A percentile compares a stretch with the other conserved stretches of the same genome.
These are phyloP conservation scores for Colletotrichum musae DNA, from an alignment of 2,329 filamentous ascomycete species.

Conservation along the genomic window DNA sequence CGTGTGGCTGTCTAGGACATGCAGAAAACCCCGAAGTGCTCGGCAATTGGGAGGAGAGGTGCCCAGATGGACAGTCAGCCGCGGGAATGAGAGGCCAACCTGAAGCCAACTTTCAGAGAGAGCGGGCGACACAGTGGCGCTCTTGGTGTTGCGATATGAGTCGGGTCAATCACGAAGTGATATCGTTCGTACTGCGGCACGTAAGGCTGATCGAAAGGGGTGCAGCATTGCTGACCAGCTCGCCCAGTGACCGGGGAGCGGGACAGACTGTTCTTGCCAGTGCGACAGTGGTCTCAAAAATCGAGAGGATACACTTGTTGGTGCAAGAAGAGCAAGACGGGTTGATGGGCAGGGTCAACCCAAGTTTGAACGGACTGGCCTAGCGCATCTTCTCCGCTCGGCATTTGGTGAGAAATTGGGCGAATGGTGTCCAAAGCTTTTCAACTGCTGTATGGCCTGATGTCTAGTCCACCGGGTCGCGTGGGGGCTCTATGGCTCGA, in stretches of 20 bases:
- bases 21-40: background rate
- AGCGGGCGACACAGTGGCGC: background rate
- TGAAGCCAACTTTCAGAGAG: background rate
- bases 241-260: background rate
- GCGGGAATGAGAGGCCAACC: background rate
- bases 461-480: conserved; percentile 7
- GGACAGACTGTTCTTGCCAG: too few species aligned
- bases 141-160: background rate
- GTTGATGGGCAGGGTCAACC: conserved; percentile 8
- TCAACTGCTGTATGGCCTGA: background rate
- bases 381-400: conserved; percentile 21
- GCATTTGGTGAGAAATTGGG: conserved; percentile 26
- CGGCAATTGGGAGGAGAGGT: background rate
- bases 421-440: background rate
- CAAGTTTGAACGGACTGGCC: conserved; percentile 13
- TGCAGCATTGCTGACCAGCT: conserved; percentile 2
- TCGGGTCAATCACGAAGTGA: background rate
- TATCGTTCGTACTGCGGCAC: background rate
- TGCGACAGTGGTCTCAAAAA: too few species aligned
- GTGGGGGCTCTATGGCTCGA: conserved; percentile 3
- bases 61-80: background rate
- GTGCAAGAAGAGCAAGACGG: background rate
- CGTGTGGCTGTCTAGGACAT: conserved; percentile 14
- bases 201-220: conserved; percentile 9
- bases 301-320: background rate